Evolutionary conservation across 2,329 filamentous ascomycete species (phyloP), one percentile per base, ranked within the genome.

Genomic region (Gaeumannomyces sp.): DNA sequence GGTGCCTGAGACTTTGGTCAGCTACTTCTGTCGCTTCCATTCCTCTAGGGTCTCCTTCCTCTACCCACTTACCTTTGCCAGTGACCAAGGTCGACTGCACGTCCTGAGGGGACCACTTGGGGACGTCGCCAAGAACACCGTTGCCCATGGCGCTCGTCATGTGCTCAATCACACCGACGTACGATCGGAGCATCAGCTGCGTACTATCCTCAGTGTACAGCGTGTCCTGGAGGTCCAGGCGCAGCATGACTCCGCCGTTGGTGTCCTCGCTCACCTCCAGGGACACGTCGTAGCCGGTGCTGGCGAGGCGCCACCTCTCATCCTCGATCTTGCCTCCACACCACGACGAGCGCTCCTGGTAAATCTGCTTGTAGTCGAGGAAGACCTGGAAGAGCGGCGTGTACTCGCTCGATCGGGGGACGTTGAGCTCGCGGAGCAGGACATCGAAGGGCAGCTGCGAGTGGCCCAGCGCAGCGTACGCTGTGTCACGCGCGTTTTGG

Each of bases 351-450:
- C 66, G 67, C 64, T 73, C 69, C 19, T 67, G 66, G 27, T 66
- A 64, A 19, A 68, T 71, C 57, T 59, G 57, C 16, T 68, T 71
- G 61, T 76, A 77, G 65, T 77, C 69, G 59, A 77, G 28, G 59
- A 75, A 72, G 0, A 72, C 75, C 69, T 86, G 83, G 73, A 84
- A 85, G 0, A 85, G 50, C 0, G 83, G 83, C 33, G 67, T 77
- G 63, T 78, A 67, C 0, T 72, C 66, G 0, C 76, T 65, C 0
- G 79, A 78, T 1, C 81, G 72, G 0, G 74, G 67, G 0, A 80
- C 73, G 4, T 74, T 70, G 1, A 85, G 71, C 33, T 80, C 72
- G 0, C 78, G 69, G 0, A 86, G 71, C 0, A 86, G 67, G 0
- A 79, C 72, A 59, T 85, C 78, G 64, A 84, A 82, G 0, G 83